Conservation (phyloP, 1,139 yeast genomes). For the Zygotorulaspora mrakii region DNA sequence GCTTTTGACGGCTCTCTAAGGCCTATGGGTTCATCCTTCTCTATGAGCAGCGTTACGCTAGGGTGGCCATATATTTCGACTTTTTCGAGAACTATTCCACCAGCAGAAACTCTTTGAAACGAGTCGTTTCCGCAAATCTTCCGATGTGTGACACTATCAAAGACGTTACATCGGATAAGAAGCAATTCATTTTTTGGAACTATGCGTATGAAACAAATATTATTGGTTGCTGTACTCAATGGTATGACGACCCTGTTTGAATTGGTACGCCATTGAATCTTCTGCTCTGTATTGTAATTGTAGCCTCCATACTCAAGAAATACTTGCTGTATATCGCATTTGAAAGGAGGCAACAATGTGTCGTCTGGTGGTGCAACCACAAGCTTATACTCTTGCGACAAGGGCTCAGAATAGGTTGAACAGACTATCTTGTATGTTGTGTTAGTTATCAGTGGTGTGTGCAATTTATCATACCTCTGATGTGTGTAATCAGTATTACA, state of each 20-base stretch:
- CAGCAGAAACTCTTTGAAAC: constrained; percentile 9
- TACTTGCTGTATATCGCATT: constrained; percentile 10
- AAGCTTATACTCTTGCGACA: constrained; percentile 13
- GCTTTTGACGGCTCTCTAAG: constrained; percentile 14
- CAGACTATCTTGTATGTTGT: constrained; percentile 38
- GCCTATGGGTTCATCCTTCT: constrained; percentile 14
- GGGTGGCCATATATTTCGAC: constrained; percentile 14
- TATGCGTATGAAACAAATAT: constrained; percentile 20
- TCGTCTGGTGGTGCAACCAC: constrained; percentile 5
- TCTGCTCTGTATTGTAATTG: constrained; percentile 15
- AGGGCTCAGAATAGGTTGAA: constrained; percentile 21
- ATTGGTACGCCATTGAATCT: constrained; percentile 16
- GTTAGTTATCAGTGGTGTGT: constrained; percentile 41
- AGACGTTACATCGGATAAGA: constrained; percentile 33
- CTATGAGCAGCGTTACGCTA: constrained; percentile 15
- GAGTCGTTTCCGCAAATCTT: constrained; percentile 16
- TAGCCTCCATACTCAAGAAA: constrained; percentile 22
- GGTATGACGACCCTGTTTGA: constrained; percentile 17
- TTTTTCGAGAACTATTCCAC: constrained; percentile 18
- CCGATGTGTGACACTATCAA: constrained; percentile 23
- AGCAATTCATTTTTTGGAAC: constrained; percentile 22
- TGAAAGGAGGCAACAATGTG: background rate
- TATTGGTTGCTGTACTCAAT: constrained; percentile 22
- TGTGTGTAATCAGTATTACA: constrained; percentile 38
- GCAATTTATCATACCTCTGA: constrained; percentile 29